Percentiles rank a stretch among this genome's conserved stretches.
Conservation (phyloP, 495 filamentous ascomycete species). For the Schizothecium vesticola region DNA sequence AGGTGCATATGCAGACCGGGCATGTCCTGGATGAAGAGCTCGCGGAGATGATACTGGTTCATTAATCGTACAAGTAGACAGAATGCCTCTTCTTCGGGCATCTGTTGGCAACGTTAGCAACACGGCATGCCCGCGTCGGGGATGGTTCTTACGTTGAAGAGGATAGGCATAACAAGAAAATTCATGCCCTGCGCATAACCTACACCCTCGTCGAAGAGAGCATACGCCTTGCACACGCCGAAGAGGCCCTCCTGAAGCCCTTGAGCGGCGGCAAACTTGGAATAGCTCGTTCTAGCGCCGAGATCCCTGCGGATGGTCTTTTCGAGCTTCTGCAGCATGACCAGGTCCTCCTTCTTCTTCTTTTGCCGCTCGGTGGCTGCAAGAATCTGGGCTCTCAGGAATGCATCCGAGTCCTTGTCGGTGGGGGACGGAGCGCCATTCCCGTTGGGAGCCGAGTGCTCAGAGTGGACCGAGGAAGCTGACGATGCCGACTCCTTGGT, state of each 20-base stretch:
- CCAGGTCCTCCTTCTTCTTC: slow-evolving; percentile 71
- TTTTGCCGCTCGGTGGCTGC: slow-evolving; percentile 61
- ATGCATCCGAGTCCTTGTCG: slow-evolving; percentile 59
- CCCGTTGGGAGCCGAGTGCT: slow-evolving; percentile 61
- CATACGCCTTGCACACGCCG: slow-evolving; percentile 95
- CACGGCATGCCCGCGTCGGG: not conserved
- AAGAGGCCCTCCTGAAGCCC: slow-evolving; percentile 93
- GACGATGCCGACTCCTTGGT: slow-evolving; percentile 67
- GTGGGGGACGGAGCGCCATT: slow-evolving; percentile 53
- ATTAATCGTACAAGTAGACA: slow-evolving; percentile 88
- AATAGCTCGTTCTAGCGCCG: slow-evolving; percentile 90
- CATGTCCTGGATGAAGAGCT: slow-evolving; percentile 96
- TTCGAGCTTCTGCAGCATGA: slow-evolving; percentile 72
- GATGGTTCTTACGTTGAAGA: slow-evolving; percentile 73
- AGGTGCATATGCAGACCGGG: slow-evolving; percentile 88
- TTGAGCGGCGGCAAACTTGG: slow-evolving; percentile 81
- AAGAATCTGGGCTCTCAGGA: slow-evolving; percentile 60
- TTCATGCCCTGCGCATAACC: slow-evolving; percentile 99
- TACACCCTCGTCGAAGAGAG: slow-evolving; percentile 86
- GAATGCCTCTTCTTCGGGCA: slow-evolving; percentile 97
- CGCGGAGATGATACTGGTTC: slow-evolving; percentile 90
- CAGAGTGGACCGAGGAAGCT: slow-evolving; percentile 77
- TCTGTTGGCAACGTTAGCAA: slow-evolving; percentile 43
- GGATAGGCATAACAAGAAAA: slow-evolving; percentile 92
- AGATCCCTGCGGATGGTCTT: slow-evolving; percentile 86